These are phyloP conservation scores for Dactylellina parvicollis DNA, from an alignment of 2,329 filamentous ascomycete species.

Conservation along the genomic window DNA sequence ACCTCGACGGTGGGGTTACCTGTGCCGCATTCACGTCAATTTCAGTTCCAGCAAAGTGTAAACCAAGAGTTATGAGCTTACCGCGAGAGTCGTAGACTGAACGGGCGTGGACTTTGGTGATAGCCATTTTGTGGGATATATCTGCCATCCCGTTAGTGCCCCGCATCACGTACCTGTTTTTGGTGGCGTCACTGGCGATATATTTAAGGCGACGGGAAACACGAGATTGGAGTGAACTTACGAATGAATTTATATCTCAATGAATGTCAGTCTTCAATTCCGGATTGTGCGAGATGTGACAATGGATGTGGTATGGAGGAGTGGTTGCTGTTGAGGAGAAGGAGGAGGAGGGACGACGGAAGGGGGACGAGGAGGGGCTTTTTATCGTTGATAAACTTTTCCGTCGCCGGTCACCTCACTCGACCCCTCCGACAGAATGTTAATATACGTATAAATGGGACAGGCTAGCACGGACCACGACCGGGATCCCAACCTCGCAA, in stretches of 20 bases:
- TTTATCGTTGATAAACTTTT: conserved; percentile 40
- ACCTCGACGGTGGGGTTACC: conserved; percentile 99
- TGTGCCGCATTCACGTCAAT: conserved; percentile 35
- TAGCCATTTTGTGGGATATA: conserved; percentile 73
- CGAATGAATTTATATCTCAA: conserved; percentile 26
- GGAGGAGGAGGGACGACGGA: not conserved
- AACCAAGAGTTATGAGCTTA: conserved; percentile 40
- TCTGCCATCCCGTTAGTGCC: conserved; percentile 2
- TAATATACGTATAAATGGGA: not conserved
- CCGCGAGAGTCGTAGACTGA: conserved; percentile 98
- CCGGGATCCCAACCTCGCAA: conserved; percentile 20
- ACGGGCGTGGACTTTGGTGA: conserved; percentile 89
- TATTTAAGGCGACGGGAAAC: not conserved
- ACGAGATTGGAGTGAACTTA: not conserved
- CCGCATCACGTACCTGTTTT: not conserved
- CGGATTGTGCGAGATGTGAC: conserved; percentile 1
- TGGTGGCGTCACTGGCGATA: conserved; percentile 37
- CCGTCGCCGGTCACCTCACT: not conserved
- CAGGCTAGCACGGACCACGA: conserved; percentile 29
- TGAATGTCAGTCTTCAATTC: conserved; percentile 34
- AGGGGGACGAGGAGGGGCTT: conserved; percentile 12
- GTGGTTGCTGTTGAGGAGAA: not conserved
- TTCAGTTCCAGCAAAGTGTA: not conserved
- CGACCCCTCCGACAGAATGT: not conserved
- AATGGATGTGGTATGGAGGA: not conserved